A percentile compares a stretch with the other conserved stretches of the same genome.
Conservation (phyloP, 805 yeast genomes). For the Candida qinlingensis region DNA sequence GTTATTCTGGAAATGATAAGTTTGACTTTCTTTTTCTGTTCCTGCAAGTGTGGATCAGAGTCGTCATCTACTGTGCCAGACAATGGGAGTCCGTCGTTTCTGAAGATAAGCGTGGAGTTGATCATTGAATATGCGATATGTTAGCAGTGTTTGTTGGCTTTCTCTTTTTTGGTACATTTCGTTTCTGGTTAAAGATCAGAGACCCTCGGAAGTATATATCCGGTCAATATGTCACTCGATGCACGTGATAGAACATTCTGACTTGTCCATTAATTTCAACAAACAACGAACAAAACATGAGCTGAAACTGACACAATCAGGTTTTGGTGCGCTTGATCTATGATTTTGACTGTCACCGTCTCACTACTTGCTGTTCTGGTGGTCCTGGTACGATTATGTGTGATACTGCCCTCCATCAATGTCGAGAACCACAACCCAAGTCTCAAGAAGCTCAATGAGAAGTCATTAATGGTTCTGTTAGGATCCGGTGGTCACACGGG, state of each 20-base stretch:
- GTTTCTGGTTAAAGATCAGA: neutral
- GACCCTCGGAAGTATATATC: neutral
- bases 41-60: slow-evolving; percentile 51
- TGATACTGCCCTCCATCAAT: slow-evolving; percentile 13
- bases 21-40: slow-evolving; percentile 83
- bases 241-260: neutral
- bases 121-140: slow-evolving; percentile 35
- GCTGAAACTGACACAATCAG: too few species aligned
- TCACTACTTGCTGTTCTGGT: neutral
- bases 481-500: slow-evolving; percentile 99
- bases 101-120: slow-evolving; percentile 58
- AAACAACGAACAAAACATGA: too few species aligned
- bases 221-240: too few species aligned
- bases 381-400: slow-evolving; percentile 6
- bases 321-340: too few species aligned
- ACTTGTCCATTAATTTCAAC: too few species aligned
- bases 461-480: slow-evolving; percentile 35
- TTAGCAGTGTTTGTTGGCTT: too few species aligned
- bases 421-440: slow-evolving; percentile 1
- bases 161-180: too few species aligned
- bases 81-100: slow-evolving; percentile 79
- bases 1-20: slow-evolving; percentile 68
- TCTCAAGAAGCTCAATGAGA: slow-evolving; percentile 5
- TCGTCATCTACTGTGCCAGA: slow-evolving; percentile 89
- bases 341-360: neutral